phyloP scores from a whole-genome alignment of 2,329 filamentous ascomycete species.

The Amylocarpus encephaloides region DNA sequence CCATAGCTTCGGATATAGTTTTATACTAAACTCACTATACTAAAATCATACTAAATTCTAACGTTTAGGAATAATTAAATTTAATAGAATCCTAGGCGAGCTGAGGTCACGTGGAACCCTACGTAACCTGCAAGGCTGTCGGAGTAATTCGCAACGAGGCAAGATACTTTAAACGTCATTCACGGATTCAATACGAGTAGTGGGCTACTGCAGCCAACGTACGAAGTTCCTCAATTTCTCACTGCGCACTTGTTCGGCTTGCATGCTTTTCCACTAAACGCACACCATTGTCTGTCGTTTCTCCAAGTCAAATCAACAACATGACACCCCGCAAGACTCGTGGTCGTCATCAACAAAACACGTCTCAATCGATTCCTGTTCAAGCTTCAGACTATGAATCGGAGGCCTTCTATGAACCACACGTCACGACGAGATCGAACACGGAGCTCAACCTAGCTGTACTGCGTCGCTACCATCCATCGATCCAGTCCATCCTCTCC shows the following conservation, averaged over 20 bases:
- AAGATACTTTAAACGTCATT: too few species aligned
- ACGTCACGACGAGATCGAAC: slow-evolving; percentile 54
- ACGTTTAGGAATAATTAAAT: too few species aligned
- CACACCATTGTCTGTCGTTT: background rate
- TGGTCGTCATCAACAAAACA: slow-evolving; percentile 32
- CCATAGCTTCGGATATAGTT: too few species aligned
- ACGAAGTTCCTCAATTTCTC: background rate
- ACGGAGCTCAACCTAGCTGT: slow-evolving; percentile 84
- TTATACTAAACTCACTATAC: too few species aligned
- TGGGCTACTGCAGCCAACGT: too few species aligned
- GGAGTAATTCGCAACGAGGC: too few species aligned
- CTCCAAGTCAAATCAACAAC: background rate
- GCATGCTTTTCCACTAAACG: background rate
- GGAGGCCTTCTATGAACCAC: slow-evolving; percentile 35
- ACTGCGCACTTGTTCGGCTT: background rate
- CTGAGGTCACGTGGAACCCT: too few species aligned
- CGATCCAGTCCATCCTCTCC: slow-evolving; percentile 65
- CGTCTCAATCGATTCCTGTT: slow-evolving; percentile 28
- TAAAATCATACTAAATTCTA: slow-evolving; percentile 6
- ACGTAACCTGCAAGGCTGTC: too few species aligned
- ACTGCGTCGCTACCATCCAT: slow-evolving; percentile 72
- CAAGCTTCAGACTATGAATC: slow-evolving; percentile 50
- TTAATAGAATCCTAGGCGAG: too few species aligned
- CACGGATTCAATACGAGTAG: too few species aligned
- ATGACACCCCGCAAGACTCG: slow-evolving; percentile 37